Conservation (phyloP, 805 yeast species). For the Grigorovia transvaalensis region DNA sequence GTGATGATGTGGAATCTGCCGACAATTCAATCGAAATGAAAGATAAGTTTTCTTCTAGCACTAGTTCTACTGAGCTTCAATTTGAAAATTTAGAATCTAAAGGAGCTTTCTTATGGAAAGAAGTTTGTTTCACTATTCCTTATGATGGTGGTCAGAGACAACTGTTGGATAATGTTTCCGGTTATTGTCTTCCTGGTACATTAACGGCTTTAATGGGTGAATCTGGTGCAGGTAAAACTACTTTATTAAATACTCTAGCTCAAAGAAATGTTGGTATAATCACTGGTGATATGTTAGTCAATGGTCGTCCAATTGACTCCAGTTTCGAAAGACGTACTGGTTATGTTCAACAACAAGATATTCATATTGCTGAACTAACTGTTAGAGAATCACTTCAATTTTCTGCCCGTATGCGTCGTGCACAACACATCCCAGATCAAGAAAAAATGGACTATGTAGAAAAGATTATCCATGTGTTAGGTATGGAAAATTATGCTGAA, state of each 20-base stretch:
- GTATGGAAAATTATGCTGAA: constrained; percentile 53
- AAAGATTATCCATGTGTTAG: constrained; percentile 48
- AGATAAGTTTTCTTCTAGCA: constrained; percentile 6
- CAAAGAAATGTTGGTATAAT: constrained; percentile 58
- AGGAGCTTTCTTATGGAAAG: constrained; percentile 60
- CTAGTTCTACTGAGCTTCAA: constrained; percentile 3
- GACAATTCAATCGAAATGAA: constrained; percentile 9
- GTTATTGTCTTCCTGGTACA: constrained; percentile 70
- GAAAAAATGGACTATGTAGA: constrained; percentile 59
- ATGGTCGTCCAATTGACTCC: constrained; percentile 42
- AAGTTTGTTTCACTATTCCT: constrained; percentile 55
- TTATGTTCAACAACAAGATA: constrained; percentile 65
- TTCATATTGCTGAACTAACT: constrained; percentile 50
- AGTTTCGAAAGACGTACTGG: constrained; percentile 52
- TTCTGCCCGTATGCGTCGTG: constrained; percentile 55
- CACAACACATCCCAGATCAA: constrained; percentile 34
- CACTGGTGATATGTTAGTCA: constrained; percentile 50
- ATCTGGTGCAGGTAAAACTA: constrained; percentile 71
- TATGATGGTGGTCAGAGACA: constrained; percentile 46
- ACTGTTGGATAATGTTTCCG: constrained; percentile 51
- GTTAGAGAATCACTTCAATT: constrained; percentile 62
- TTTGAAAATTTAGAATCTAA: constrained; percentile 22
- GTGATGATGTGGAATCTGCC: constrained; percentile 13
- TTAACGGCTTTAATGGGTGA: constrained; percentile 66
- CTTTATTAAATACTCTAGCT: constrained; percentile 54